Evolutionary conservation across 306 rosid species (phyloP).

Genomic region (Medicago ruthenica): DNA sequence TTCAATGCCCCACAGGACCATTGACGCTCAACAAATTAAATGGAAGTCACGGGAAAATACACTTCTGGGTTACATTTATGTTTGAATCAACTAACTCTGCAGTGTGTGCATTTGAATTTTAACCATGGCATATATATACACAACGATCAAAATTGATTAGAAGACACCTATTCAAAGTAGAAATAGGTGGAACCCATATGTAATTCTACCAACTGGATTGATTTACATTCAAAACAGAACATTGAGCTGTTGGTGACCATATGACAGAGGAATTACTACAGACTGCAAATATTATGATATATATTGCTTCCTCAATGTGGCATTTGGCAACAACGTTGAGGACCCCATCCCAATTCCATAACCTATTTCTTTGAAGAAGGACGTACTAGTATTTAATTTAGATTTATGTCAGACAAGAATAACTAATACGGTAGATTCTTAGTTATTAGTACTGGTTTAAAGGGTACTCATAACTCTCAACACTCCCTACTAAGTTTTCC

Average conservation of each 20-base stretch:
- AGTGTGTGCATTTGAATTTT: neutral
- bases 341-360: neutral
- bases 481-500: conserved; percentile 23
- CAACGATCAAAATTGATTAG: neutral
- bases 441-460: conserved; percentile 33
- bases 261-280: conserved; percentile 8
- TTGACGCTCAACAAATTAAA: neutral
- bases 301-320: neutral
- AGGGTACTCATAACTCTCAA: conserved; percentile 24
- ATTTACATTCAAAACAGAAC: conserved; percentile 2
- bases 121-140: neutral
- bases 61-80: conserved; percentile 4
- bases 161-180: neutral
- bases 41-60: conserved; percentile 4
- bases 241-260: neutral
- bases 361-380: conserved; percentile 1
- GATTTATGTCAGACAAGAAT: conserved; percentile 27
- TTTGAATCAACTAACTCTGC: conserved; percentile 9
- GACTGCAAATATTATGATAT: conserved; percentile 10
- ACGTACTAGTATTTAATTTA: neutral
- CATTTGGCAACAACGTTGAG: neutral
- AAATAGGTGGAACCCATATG: conserved; percentile 3
- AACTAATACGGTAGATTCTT: conserved; percentile 44
- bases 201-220: conserved; percentile 9
- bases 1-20: neutral